A percentile compares a stretch with the other conserved stretches of the same genome.
These are phyloP conservation scores for Cryptococcus sp. DNA, from an alignment of 1,284 basidiomycete genomes.

Conservation along the genomic window DNA sequence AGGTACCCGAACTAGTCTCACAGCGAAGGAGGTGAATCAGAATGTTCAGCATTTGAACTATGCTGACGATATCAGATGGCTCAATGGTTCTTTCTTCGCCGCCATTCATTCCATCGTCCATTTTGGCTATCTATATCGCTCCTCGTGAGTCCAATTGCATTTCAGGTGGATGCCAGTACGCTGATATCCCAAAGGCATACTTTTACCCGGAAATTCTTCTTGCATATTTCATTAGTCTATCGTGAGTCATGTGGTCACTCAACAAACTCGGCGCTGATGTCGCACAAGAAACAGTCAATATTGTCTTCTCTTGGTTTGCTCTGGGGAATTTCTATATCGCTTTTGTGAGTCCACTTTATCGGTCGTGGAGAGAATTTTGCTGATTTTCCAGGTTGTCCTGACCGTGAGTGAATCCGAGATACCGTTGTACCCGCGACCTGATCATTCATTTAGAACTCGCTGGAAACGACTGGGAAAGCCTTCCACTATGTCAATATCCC, in stretches of 20 bases:
- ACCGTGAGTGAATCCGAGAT: constrained; percentile 6
- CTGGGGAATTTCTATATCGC: constrained; percentile 87
- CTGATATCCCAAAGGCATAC: constrained; percentile 53
- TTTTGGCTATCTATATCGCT: constrained; percentile 88
- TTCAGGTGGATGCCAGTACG: neutral
- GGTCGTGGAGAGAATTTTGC: neutral
- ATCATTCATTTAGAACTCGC: constrained; percentile 14
- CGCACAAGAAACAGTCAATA: constrained; percentile 62
- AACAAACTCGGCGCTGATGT: too few relatives aligned
- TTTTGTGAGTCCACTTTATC: constrained; percentile 52
- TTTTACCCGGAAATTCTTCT: constrained; percentile 81
- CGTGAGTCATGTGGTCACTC: constrained; percentile 40
- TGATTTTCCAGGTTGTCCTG: constrained; percentile 15
- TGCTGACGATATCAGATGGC: constrained; percentile 55
- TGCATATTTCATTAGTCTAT: constrained; percentile 90
- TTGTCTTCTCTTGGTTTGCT: constrained; percentile 89
- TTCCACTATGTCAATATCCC: constrained; percentile 66
- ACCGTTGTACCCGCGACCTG: neutral
- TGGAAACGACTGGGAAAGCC: constrained; percentile 23
- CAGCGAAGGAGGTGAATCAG: constrained; percentile 66
- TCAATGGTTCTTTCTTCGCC: constrained; percentile 97
- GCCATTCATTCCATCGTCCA: constrained; percentile 84
- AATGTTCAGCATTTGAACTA: neutral
- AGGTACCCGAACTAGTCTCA: constrained; percentile 83
- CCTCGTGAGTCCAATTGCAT: constrained; percentile 50